Percentiles rank a stretch among this genome's conserved stretches.
phyloP scores from a whole-genome alignment of 768 basidiomycete species.

The Lactarius quietus region DNA sequence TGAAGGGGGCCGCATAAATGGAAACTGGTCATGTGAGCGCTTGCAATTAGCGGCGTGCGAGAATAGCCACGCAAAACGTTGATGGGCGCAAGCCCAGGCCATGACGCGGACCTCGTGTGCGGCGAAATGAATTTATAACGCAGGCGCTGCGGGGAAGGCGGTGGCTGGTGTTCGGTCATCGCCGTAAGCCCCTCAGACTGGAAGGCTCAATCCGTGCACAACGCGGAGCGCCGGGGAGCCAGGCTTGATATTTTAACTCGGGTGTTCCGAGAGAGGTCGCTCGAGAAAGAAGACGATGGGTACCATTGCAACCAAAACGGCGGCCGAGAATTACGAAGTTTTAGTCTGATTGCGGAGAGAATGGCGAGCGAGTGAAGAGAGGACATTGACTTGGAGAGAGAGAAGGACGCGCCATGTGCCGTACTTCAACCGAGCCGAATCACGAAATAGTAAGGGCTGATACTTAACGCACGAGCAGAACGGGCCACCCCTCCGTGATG shows the following conservation, averaged over 20 bases:
- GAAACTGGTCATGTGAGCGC: constrained; percentile 17
- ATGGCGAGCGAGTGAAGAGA: constrained; percentile 6
- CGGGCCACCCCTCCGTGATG: constrained; percentile 23
- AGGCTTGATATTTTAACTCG: constrained; percentile 1
- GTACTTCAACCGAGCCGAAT: constrained; percentile 19
- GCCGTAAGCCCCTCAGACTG: not conserved
- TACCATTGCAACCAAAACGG: not conserved
- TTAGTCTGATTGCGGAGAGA: constrained; percentile 5
- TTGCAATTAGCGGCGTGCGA: constrained; percentile 20
- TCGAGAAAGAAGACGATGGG: not conserved
- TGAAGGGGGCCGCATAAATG: constrained; percentile 1
- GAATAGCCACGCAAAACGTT: not conserved
- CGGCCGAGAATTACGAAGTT: constrained; percentile 5
- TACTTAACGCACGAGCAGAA: constrained; percentile 4
- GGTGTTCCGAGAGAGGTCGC: constrained; percentile 10
- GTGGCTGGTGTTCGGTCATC: constrained; percentile 14
- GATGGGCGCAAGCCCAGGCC: constrained; percentile 24
- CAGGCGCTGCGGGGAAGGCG: constrained; percentile 23
- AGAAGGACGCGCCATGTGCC: constrained; percentile 15
- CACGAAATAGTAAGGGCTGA: constrained; percentile 20
- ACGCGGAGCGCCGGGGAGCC: constrained; percentile 16
- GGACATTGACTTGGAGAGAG: constrained; percentile 16
- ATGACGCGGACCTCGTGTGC: constrained; percentile 17
- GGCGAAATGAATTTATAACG: constrained; percentile 3
- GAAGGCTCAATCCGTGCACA: not conserved